Base-by-base conservation (phyloP, 2,329 filamentous ascomycete species). In the Microcyclospora tardicrescens region DNA sequence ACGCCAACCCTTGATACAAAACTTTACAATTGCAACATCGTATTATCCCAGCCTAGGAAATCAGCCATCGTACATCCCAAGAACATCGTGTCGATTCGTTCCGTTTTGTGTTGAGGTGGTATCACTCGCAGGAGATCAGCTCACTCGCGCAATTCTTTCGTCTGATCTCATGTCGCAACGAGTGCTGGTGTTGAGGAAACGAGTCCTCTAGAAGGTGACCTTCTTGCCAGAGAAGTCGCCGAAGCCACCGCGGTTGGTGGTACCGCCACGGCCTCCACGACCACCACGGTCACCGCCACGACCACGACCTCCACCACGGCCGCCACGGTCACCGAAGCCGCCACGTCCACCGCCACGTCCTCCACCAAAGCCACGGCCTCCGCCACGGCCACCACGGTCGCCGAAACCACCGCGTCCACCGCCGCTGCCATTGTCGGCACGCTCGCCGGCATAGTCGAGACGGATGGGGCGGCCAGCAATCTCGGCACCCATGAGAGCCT, bases 201-300 rank as follows among this genome's bases (percentile, higher is more conserved):
- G 19, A 24, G 5, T 24, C 19, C 19, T 24, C 16, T 52, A 47
- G 61, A 84, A 84, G 48, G 77, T 82, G 59, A 76, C 77, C 77
- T 87, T 91, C 69, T 77, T 81, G 64, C 84, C 85, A 63, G 76
- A 69, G 69, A 81, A 84, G 58, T 79, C 73, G 43, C 75, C 70
- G 53, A 78, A 73, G 54, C 74, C 73, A 43, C 66, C 67, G 50
- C 65, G 63, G 62, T 68, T 68, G 55, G 61, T 64, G 15, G 58
- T 57, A 38, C 50, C 51, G 27, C 53, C 61, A 44, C 71, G 64
- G 38, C 72, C 65, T 34, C 72, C 66, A 47, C 66, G 62, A 44
- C 68, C 65, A 50, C 72, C 64, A 44, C 69, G 60, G 35, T 72
- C 67, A 44, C 66, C 64, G 42, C 69, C 61, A 47, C 68, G 45